Evolutionary conservation across 2,329 filamentous ascomycete genomes (phyloP).

Genomic region (Stachybotrys echinatus): DNA sequence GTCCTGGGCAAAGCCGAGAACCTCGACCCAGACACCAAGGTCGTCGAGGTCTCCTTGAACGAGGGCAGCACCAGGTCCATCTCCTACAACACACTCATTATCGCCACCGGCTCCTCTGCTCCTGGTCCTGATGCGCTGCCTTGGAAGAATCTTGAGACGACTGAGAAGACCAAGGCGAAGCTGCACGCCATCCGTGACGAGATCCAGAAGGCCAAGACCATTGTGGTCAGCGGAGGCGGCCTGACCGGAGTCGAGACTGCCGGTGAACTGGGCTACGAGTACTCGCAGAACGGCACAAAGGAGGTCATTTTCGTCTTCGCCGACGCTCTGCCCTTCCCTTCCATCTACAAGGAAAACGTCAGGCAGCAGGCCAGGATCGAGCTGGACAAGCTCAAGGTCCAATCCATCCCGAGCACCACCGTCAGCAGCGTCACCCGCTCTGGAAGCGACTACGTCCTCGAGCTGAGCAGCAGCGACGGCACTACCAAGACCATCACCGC

Average conservation of each 20-base stretch:
- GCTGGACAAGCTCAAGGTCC: conserved; percentile 39
- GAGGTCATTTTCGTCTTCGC: conserved; percentile 38
- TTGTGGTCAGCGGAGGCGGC: conserved; percentile 48
- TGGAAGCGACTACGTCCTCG: conserved; percentile 23
- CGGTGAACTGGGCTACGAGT: conserved; percentile 45
- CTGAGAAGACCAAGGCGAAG: conserved; percentile 33
- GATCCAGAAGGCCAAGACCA: conserved; percentile 37
- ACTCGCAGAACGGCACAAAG: conserved; percentile 36
- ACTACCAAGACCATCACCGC: conserved; percentile 30
- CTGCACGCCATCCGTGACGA: conserved; percentile 28
- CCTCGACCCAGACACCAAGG: conserved; percentile 35
- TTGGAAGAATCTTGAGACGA: conserved; percentile 41
- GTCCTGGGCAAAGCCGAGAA: conserved; percentile 41
- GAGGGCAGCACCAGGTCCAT: conserved; percentile 28
- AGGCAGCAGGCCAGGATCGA: conserved; percentile 30
- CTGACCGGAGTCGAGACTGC: conserved; percentile 44
- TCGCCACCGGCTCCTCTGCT: conserved; percentile 46
- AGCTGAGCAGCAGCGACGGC: conserved; percentile 26
- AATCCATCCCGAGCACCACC: conserved; percentile 31
- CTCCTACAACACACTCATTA: conserved; percentile 45
- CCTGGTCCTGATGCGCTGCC: conserved; percentile 37
- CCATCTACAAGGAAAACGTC: conserved; percentile 26
- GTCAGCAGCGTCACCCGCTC: conserved; percentile 21
- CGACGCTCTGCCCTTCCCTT: conserved; percentile 31
- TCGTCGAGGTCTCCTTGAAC: conserved; percentile 33